Evolutionary conservation across 805 yeast genomes (phyloP).

Genomic region (Barnettozyma sp.): DNA sequence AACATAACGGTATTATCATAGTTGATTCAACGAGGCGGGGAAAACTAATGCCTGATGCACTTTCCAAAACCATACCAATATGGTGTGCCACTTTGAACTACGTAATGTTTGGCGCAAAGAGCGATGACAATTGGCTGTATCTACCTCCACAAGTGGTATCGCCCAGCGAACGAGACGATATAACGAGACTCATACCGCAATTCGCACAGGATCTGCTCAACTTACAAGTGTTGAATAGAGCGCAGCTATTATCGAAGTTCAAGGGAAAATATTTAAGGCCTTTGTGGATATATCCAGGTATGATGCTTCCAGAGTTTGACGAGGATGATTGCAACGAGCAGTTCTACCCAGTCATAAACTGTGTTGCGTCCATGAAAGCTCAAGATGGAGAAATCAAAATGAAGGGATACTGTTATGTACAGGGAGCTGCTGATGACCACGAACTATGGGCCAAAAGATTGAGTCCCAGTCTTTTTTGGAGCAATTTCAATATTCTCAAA

Average conservation of each 20-base stretch:
- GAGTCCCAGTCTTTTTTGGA: slow-evolving; percentile 54
- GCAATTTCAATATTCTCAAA: slow-evolving; percentile 26
- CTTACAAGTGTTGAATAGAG: slow-evolving; percentile 34
- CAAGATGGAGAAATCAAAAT: slow-evolving; percentile 50
- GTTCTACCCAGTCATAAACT: slow-evolving; percentile 39
- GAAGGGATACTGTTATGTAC: slow-evolving; percentile 56
- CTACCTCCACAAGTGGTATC: slow-evolving; percentile 52
- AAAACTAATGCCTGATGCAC: slow-evolving; percentile 77
- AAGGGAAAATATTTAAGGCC: slow-evolving; percentile 52
- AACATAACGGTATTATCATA: slow-evolving; percentile 44
- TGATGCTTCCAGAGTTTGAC: slow-evolving; percentile 24
- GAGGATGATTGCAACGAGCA: no score
- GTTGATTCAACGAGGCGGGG: slow-evolving; percentile 87
- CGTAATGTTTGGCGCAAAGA: slow-evolving; percentile 38
- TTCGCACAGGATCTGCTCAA: slow-evolving; percentile 40
- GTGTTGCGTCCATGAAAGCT: slow-evolving; percentile 57
- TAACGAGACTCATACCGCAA: slow-evolving; percentile 38
- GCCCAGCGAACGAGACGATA: slow-evolving; percentile 47
- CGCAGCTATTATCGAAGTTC: slow-evolving; percentile 27
- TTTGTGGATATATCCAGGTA: slow-evolving; percentile 60
- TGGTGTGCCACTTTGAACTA: slow-evolving; percentile 81
- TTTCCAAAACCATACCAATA: slow-evolving; percentile 81
- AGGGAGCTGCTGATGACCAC: slow-evolving; percentile 94
- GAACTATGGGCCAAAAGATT: slow-evolving; percentile 71
- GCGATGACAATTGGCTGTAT: slow-evolving; percentile 31